These are phyloP conservation scores for Pleomassaria siparia DNA, from an alignment of 2,329 filamentous ascomycete species.

Conservation along the genomic window DNA sequence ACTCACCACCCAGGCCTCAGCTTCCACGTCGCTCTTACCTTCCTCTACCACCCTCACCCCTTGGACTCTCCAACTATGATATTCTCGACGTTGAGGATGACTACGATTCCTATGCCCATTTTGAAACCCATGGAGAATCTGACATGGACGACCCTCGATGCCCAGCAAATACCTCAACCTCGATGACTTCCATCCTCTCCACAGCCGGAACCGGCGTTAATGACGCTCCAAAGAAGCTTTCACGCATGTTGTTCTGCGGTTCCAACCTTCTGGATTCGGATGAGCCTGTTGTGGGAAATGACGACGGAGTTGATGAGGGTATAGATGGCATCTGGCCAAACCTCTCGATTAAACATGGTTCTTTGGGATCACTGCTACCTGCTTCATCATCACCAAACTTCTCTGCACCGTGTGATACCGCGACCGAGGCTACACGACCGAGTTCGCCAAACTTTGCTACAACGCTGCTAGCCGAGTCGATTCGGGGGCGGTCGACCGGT, in stretches of 20 bases:
- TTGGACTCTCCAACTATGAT: slow-evolving; percentile 48
- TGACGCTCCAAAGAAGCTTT: slow-evolving; percentile 8
- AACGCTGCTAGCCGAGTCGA: background rate
- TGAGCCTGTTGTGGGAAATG: slow-evolving; percentile 26
- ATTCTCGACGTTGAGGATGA: slow-evolving; percentile 44
- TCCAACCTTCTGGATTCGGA: slow-evolving; percentile 22
- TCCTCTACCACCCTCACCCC: slow-evolving; percentile 41
- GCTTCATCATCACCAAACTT: slow-evolving; percentile 22
- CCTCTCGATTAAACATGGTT: background rate
- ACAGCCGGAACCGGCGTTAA: slow-evolving; percentile 7
- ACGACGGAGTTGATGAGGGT: slow-evolving; percentile 27
- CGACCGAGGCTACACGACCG: slow-evolving; percentile 8
- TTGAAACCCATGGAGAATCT: slow-evolving; percentile 30
- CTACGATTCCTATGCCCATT: slow-evolving; percentile 29
- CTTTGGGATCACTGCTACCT: background rate
- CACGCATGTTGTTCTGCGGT: slow-evolving; percentile 20
- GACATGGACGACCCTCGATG: slow-evolving; percentile 16
- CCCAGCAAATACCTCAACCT: slow-evolving; percentile 12
- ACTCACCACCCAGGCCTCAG: slow-evolving; percentile 20
- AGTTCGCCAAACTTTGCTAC: slow-evolving; percentile 15
- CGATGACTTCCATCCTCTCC: slow-evolving; percentile 7
- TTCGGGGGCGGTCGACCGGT: background rate
- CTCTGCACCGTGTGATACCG: slow-evolving; percentile 15
- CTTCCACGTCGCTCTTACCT: slow-evolving; percentile 27
- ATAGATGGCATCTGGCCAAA: slow-evolving; percentile 25